Base-by-base conservation (phyloP, 257 asterid genomes). In the Leptodermis oblonga region DNA sequence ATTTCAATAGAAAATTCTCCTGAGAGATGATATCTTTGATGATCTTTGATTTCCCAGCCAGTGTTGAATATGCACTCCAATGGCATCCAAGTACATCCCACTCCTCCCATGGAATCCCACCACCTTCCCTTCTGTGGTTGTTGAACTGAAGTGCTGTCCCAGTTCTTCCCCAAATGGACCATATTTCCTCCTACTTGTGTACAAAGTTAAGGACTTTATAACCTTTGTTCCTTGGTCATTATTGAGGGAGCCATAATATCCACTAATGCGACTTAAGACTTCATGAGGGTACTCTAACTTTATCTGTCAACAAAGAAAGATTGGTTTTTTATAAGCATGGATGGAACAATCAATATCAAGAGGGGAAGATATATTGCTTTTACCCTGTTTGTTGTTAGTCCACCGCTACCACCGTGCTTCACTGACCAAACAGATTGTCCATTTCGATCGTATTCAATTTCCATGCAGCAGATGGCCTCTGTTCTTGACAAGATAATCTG, bases 341-440 rank as follows among this genome's bases (percentile, higher is more conserved):
- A n/a, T n/a, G n/a, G n/a, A n/a, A n/a, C n/a, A n/a, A 54, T 4
- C 62, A 31, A 28, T 55, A 22, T 3, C n/a, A n/a, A n/a, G n/a
- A n/a, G n/a, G n/a, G n/a, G n/a, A n/a, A n/a, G n/a, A n/a, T n/a
- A n/a, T n/a, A n/a, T n/a, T n/a, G n/a, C n/a, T 25, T 4, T 74
- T 81, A 88, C 97, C 94, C 72, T 70, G 33, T 84, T 77, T 46
- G 86, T 75, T 7, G 79, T 49, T 33, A 77, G 77, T 33, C 95
- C 96, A 3, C 77, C 82, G 43, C 61, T 58, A 34, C 89, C 84
- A 30, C 96, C 95, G 39, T 91, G 97, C 77, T 86, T 88, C 18
- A 88, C 90, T 3, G 97, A 87, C 96, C 95, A 87, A 63, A 91
- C 86, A 18, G 96, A 88, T 77, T 91, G 96, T 2, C 91, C 97